Evolutionary conservation across 257 asterid species (phyloP).

Genomic region (Knoxia roxburghii): DNA sequence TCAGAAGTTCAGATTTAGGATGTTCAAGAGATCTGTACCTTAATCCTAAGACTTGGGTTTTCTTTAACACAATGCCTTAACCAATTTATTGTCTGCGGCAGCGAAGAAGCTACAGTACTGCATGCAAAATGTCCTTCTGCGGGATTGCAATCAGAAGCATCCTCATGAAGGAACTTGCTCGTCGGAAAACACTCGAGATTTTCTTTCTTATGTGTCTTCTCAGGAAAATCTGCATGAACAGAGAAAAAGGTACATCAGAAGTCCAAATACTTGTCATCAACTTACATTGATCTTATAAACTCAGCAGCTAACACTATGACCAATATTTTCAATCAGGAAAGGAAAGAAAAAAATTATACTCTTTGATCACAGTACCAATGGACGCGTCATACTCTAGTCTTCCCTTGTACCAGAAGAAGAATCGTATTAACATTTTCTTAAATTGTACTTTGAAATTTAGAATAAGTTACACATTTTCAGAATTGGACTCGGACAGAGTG

Average conservation of each 20-base stretch:
- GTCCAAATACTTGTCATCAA: not conserved
- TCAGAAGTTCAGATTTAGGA: not conserved
- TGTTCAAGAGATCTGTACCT: conserved; percentile 34
- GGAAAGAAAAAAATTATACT: not conserved
- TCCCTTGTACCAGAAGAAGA: too few relatives aligned
- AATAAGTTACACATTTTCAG: too few relatives aligned
- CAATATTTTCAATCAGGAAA: not conserved
- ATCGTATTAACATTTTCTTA: too few relatives aligned
- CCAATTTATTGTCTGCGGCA: conserved; percentile 77
- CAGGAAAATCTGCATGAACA: conserved; percentile 36
- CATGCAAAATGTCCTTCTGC: conserved; percentile 45
- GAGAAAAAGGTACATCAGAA: not conserved
- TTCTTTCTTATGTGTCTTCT: conserved; percentile 35
- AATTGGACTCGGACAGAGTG: too few relatives aligned
- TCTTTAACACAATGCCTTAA: conserved; percentile 55
- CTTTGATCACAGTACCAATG: too few relatives aligned
- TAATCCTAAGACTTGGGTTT: conserved; percentile 58
- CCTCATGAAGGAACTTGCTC: conserved; percentile 33
- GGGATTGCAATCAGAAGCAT: conserved; percentile 37
- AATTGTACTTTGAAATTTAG: too few relatives aligned
- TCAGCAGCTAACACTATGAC: not conserved
- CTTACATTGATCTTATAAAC: not conserved
- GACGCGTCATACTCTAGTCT: too few relatives aligned
- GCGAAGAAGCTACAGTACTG: conserved; percentile 72
- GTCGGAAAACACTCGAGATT: conserved; percentile 38